Percentiles rank a stretch among this genome's conserved stretches.
These are phyloP conservation scores for Hirschioporus abietinus DNA, from an alignment of 768 basidiomycete species.

Conservation along the genomic window DNA sequence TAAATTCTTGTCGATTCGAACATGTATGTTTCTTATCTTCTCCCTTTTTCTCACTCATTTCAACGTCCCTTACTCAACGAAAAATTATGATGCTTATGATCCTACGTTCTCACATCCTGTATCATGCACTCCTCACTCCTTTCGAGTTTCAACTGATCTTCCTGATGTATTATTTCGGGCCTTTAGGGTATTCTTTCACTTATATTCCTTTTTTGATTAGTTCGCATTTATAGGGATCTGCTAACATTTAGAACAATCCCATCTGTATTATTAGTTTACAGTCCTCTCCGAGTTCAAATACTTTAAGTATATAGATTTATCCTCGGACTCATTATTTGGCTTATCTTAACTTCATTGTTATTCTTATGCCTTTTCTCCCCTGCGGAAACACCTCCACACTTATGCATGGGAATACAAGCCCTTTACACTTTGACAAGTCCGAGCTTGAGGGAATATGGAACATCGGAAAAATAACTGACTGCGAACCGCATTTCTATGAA, in stretches of 20 bases:
- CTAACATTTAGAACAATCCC: background rate
- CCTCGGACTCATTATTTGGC: background rate
- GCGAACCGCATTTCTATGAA: background rate
- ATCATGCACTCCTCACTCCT: background rate
- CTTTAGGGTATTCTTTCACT: background rate
- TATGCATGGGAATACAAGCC: background rate
- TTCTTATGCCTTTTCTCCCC: background rate
- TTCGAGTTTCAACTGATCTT: background rate
- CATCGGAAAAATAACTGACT: background rate
- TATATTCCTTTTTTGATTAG: background rate
- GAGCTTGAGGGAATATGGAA: background rate
- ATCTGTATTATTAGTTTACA: background rate
- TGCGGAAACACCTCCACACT: background rate
- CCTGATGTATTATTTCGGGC: background rate
- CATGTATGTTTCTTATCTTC: background rate
- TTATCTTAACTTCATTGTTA: background rate
- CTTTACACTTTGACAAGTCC: background rate
- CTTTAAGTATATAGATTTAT: background rate
- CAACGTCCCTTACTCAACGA: background rate
- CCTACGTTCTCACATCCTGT: background rate
- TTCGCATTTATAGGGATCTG: background rate
- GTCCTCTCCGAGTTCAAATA: background rate
- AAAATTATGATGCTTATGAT: background rate
- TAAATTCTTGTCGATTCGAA: background rate
- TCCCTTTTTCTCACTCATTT: background rate